These are phyloP conservation scores for Diophrys sp. DNA, from an alignment of 73 alveolate genomes.

Conservation along the genomic window DNA sequence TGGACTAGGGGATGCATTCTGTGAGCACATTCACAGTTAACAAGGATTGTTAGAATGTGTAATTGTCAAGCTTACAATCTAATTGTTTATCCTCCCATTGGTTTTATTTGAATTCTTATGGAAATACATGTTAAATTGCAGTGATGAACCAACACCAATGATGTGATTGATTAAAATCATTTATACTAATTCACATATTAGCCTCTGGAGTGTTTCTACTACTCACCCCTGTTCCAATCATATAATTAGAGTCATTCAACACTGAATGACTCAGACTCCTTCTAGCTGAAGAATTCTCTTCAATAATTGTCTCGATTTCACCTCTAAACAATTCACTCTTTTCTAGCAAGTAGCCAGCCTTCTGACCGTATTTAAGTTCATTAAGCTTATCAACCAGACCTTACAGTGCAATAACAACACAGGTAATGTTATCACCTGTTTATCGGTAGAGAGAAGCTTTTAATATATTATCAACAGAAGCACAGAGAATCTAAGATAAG, in stretches of 20 bases:
- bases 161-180: too few species aligned
- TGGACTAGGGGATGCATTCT: not conserved
- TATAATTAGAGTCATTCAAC: not conserved
- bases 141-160: too few species aligned
- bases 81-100: not conserved
- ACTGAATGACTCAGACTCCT: not conserved
- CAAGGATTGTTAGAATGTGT: not conserved
- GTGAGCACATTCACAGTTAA: not conserved
- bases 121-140: not conserved
- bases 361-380: not conserved
- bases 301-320: not conserved
- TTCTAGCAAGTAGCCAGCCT: not conserved
- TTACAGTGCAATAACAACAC: constrained; percentile 63
- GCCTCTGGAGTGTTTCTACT: too few species aligned
- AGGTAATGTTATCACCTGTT: constrained; percentile 58
- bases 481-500: constrained; percentile 22
- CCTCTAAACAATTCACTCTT: not conserved
- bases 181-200: too few species aligned
- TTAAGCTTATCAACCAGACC: not conserved
- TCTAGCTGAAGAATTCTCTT: not conserved
- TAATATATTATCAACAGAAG: constrained; percentile 31
- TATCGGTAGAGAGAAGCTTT: constrained; percentile 40
- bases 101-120: not conserved
- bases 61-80: not conserved
- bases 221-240: too few species aligned